Percentiles rank a stretch among this genome's conserved stretches.
These are phyloP conservation scores for Phytophthora europaea DNA, from an alignment of 352 stramenopile genomes.

Conservation along the genomic window DNA sequence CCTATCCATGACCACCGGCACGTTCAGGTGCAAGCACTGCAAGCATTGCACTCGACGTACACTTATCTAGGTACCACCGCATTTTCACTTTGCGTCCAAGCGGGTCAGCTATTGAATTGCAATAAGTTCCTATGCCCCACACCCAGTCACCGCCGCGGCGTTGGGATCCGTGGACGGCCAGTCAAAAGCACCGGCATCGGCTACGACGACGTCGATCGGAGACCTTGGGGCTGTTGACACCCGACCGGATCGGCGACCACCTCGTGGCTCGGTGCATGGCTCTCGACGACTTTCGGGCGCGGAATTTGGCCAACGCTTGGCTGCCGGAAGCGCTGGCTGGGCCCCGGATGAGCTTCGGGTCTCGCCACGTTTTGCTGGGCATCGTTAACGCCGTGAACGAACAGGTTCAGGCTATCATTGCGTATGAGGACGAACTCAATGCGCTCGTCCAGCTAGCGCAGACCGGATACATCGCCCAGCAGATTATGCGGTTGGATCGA, in stretches of 20 bases:
- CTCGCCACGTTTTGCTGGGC: constrained; percentile 25
- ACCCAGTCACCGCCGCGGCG: constrained; percentile 16
- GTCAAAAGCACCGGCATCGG: constrained; percentile 24
- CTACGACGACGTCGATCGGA: constrained; percentile 8
- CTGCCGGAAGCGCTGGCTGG: constrained; percentile 17
- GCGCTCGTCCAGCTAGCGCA: constrained; percentile 34
- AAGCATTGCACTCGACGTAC: constrained; percentile 4
- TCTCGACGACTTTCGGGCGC: constrained; percentile 23
- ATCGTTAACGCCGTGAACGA: constrained; percentile 31
- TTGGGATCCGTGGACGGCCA: constrained; percentile 31
- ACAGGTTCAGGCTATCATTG: constrained; percentile 23
- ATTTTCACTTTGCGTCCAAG: not conserved
- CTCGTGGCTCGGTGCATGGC: constrained; percentile 37
- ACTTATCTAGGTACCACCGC: not conserved
- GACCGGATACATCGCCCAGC: constrained; percentile 34
- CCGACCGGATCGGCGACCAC: constrained; percentile 40
- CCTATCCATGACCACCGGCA: constrained; percentile 31
- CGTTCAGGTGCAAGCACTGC: constrained; percentile 1
- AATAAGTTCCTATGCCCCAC: constrained; percentile 11
- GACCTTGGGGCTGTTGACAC: constrained; percentile 19
- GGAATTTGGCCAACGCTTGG: constrained; percentile 22
- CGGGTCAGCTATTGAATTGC: not conserved
- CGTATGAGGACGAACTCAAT: constrained; percentile 32
- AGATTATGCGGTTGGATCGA: constrained; percentile 32
- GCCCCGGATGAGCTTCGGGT: constrained; percentile 16